Evolutionary conservation across 2,329 filamentous ascomycete species (phyloP).

Genomic region (Pyrenochaeta sp.): DNA sequence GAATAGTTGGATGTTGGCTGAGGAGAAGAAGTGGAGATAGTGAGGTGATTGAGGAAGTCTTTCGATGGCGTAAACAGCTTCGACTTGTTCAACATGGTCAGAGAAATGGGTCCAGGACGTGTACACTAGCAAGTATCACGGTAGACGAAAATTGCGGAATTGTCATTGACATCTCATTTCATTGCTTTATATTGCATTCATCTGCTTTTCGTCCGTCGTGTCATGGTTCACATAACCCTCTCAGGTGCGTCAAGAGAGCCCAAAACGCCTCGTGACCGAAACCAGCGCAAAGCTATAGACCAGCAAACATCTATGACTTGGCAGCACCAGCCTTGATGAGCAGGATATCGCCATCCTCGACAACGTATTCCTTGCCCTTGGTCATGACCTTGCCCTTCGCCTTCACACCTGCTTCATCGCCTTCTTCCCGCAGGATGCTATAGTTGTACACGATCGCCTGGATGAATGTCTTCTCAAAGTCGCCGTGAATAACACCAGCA

Average conservation of each 20-base stretch:
- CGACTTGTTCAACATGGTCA: too few relatives aligned
- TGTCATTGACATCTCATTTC: conserved; percentile 13
- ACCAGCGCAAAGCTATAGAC: background rate
- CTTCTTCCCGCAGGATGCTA: conserved; percentile 78
- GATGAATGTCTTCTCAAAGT: conserved; percentile 99
- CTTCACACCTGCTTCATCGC: conserved; percentile 88
- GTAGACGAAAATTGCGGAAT: background rate
- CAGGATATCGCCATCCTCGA: conserved; percentile 82
- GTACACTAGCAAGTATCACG: too few relatives aligned
- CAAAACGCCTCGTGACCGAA: conserved; percentile 3
- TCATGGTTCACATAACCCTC: conserved; percentile 17
- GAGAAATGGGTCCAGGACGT: too few relatives aligned
- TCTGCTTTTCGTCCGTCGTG: conserved; percentile 26
- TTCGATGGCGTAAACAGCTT: too few relatives aligned
- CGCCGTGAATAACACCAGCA: conserved; percentile 95
- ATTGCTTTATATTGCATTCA: conserved; percentile 26
- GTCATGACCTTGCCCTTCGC: conserved; percentile 96
- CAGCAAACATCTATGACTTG: conserved; percentile 62
- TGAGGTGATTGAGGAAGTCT: background rate
- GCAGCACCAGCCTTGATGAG: conserved; percentile 90
- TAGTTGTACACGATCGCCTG: conserved; percentile 96
- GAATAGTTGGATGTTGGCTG: conserved; percentile 46
- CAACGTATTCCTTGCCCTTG: conserved; percentile 96
- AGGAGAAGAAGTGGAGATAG: conserved; percentile 25
- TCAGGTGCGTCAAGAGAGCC: conserved; percentile 9